Evolutionary conservation across 148 eudicot species (phyloP), one percentile per base, ranked within the genome.

Genomic region (Simmondsia chinensis): DNA sequence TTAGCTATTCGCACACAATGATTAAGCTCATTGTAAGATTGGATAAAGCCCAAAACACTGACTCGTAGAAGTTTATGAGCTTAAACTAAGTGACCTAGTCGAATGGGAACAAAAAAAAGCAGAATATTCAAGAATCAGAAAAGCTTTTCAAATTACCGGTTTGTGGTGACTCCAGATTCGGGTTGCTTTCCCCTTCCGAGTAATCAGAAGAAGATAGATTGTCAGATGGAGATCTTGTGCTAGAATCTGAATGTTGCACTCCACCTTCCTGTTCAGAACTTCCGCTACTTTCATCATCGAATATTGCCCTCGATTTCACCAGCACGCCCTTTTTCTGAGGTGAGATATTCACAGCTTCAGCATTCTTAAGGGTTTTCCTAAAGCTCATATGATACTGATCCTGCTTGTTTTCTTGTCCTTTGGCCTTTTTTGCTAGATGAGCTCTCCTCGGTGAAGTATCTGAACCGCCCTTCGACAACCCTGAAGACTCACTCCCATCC

Each of bases 271-370:
- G 71, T 33, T 56, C 71, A 28, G 81, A 75, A 67, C 79, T 73
- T 16, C 68, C 82, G 41, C 73, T 65, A 59, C 72, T 69, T 19
- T 24, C 60, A 64, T 71, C 82, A 43, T 56, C 51, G 40, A 87
- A 79, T 30, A 79, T 65, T 27, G 73, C 47, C 17, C 60, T 71
- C 15, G 79, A 43, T 48, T 74, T 70, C 24, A 51, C 54, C 24
- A 69, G 31, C 62, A 71, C 44, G 29, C 62, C 66, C 56, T 69
- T 75, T 36, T 61, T 56, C 34, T 25, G 52, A 42, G 29, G 41
- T 25, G 59, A 59, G 34, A 58, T 35, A 47, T 49, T 74, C 45
- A 47, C 45, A 22, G 46, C 54, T 55, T 56, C 41, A 27, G 16
- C 25, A 31, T 24, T 42, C 47, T 57, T 48, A 45, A 11, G 46